Evolutionary conservation across 2,329 filamentous ascomycete genomes (phyloP).

Genomic region (Penicillium sp.): DNA sequence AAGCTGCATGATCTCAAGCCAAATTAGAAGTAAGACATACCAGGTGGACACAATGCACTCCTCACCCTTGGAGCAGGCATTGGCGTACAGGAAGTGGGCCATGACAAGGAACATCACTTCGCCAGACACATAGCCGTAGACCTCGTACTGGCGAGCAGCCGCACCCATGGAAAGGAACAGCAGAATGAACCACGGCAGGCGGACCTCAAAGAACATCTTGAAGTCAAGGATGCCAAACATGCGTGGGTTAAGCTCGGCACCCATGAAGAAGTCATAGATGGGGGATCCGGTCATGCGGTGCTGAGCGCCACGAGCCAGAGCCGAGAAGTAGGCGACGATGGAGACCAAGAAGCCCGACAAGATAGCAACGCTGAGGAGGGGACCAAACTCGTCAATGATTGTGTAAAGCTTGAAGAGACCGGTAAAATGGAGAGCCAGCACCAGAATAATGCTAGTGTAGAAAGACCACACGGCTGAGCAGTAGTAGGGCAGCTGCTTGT

Average conservation of each 20-base stretch:
- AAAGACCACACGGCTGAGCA: slow-evolving; percentile 88
- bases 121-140: slow-evolving; percentile 81
- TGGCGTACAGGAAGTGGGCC: slow-evolving; percentile 89
- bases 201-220: slow-evolving; percentile 95
- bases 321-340: slow-evolving; percentile 82
- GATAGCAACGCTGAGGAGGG: slow-evolving; percentile 90
- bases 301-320: slow-evolving; percentile 73
- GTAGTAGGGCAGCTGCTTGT: slow-evolving; percentile 89
- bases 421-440: slow-evolving; percentile 72
- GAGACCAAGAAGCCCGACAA: slow-evolving; percentile 83
- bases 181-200: slow-evolving; percentile 88
- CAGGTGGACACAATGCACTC: slow-evolving; percentile 87
- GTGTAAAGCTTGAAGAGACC: slow-evolving; percentile 88
- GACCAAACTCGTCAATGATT: slow-evolving; percentile 91
- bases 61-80: slow-evolving; percentile 88
- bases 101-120: slow-evolving; percentile 82
- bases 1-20: neutral
- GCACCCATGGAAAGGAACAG: slow-evolving; percentile 75
- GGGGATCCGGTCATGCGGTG: slow-evolving; percentile 87
- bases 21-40: slow-evolving; percentile 41
- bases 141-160: slow-evolving; percentile 79
- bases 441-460: slow-evolving; percentile 77
- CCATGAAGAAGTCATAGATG: slow-evolving; percentile 90
- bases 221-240: slow-evolving; percentile 84
- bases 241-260: slow-evolving; percentile 80